These are phyloP conservation scores for Didymella segeticola DNA, from an alignment of 2,329 filamentous ascomycete species.

Conservation along the genomic window DNA sequence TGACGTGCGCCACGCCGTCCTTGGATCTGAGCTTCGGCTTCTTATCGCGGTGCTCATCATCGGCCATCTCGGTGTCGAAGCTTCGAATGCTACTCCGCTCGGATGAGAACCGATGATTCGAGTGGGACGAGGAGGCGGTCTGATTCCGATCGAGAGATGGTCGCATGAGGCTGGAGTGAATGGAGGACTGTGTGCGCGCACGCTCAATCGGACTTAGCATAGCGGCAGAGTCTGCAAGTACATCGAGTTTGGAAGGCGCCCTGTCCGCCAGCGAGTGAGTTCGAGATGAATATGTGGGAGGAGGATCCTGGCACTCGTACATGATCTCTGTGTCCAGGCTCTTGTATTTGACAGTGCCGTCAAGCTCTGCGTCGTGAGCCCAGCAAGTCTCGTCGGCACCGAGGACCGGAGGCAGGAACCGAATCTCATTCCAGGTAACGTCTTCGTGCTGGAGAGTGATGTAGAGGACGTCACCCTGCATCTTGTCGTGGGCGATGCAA, in stretches of 20 bases:
- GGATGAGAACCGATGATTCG: constrained; percentile 37
- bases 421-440: constrained; percentile 50
- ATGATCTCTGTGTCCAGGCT: constrained; percentile 50
- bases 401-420: constrained; percentile 41
- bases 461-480: constrained; percentile 51
- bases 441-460: constrained; percentile 50
- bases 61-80: constrained; percentile 45
- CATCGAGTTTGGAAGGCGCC: constrained; percentile 47
- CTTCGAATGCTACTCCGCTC: constrained; percentile 48
- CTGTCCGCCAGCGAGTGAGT: constrained; percentile 49
- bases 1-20: constrained; percentile 43
- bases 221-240: constrained; percentile 47
- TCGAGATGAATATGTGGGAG: constrained; percentile 52
- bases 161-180: constrained; percentile 12
- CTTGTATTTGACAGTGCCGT: constrained; percentile 46
- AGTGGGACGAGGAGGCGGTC: constrained; percentile 22
- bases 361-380: constrained; percentile 49
- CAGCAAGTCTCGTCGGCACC: constrained; percentile 48
- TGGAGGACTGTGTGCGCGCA: constrained; percentile 29
- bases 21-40: constrained; percentile 50
- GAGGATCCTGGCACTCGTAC: constrained; percentile 53
- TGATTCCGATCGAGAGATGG: constrained; percentile 15
- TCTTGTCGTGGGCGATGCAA: constrained; percentile 51
- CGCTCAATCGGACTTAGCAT: constrained; percentile 45
- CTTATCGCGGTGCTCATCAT: constrained; percentile 51